Conservation (phyloP, 306 rosid species). For the Erythrophleum fordii region DNA sequence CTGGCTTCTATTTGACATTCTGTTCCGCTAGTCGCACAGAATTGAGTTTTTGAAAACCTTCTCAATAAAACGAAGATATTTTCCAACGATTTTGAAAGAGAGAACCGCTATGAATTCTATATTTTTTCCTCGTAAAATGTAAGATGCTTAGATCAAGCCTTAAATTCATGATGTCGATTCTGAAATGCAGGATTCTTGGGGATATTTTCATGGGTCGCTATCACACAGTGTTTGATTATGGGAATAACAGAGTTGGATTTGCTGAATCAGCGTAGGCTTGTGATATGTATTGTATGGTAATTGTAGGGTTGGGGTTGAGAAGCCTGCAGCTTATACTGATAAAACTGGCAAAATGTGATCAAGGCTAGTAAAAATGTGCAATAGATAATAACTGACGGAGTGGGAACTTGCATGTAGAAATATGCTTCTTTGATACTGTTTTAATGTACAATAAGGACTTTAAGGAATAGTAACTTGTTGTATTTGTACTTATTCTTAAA, state of each 20-base stretch:
- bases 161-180: not conserved
- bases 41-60: not conserved
- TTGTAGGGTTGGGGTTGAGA: not conserved
- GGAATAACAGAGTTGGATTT: constrained; percentile 55
- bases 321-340: not conserved
- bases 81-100: not conserved
- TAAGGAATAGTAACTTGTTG: not conserved
- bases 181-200: constrained; percentile 36
- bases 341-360: not conserved
- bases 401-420: not conserved
- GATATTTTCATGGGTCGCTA: constrained; percentile 57
- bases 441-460: not conserved
- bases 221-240: constrained; percentile 62
- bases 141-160: not conserved
- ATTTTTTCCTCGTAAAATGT: not conserved
- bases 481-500: not conserved
- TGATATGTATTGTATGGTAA: not conserved
- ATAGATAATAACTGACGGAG: not conserved
- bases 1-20: not conserved
- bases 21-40: not conserved
- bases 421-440: not conserved
- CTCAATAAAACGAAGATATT: not conserved
- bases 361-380: not conserved
- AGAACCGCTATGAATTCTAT: not conserved
- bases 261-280: constrained; percentile 53